Evolutionary conservation across 2,329 filamentous ascomycete species (phyloP), one percentile per base, ranked within the genome.

Genomic region (Didymella pinodella): DNA sequence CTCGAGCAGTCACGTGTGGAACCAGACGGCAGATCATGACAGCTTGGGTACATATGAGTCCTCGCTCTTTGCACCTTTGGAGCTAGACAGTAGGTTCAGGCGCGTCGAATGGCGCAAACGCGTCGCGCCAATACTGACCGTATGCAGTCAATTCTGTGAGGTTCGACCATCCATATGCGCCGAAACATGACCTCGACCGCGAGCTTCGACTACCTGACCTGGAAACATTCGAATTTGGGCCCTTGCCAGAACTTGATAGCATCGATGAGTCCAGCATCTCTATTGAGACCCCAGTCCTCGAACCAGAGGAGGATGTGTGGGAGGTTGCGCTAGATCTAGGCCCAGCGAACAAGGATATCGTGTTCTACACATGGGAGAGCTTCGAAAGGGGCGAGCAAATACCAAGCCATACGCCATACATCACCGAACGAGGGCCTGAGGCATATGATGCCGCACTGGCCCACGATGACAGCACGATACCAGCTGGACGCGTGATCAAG

Each of bases 331-430:
- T 73, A 3, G 70, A 76, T 6, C 47, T 74, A n/a, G 71, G 70
- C 5, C 69, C 69, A 0, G 68, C 64, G 4, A 69, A 74, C 6
- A 69, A 78, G 18, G 56, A 72, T 25, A 54, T 72, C 1, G 52
- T 59, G 38, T 86, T 87, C 68, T 84, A 83, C 60, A 89, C 88
- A 0, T 95, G 91, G 91, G 88, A 92, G 64, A 78, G 76, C 1
- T 93, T 93, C 66, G 77, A 82, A 1, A 72, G 77, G 11, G 66
- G 77, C 0, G 72, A 79, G n/a, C 70, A 79, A 5, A 71, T 79
- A 4, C 75, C 79, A 10, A 64, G 73, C 1, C 66, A 61, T 40
- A 83, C 85, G 1, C 75, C 83, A 1, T 88, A 90, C 62, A 77
- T 93, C 12, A 88, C 87, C 2, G 91, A 95, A 75, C 86, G 88